A percentile compares a stretch with the other conserved stretches of the same genome.
These are phyloP conservation scores for Magnaporthiopsis rhizophila DNA, from an alignment of 2,329 filamentous ascomycete species.

Conservation along the genomic window DNA sequence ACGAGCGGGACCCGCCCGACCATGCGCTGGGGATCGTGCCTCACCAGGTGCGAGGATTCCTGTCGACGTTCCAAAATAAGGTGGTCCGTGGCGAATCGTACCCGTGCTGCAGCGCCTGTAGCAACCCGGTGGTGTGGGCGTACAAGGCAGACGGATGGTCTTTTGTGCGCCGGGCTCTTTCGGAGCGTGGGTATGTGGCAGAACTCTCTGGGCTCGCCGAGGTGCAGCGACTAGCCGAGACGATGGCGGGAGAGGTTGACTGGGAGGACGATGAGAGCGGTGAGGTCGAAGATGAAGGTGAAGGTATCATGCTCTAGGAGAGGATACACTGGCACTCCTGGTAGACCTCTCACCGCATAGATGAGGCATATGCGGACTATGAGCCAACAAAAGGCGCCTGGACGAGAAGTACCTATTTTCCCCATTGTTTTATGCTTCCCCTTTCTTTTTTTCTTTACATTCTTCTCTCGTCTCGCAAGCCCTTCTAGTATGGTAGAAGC, in stretches of 20 bases:
- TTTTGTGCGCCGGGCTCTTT: slow-evolving; percentile 67
- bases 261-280: slow-evolving; percentile 53
- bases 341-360: background rate
- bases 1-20: slow-evolving; percentile 47
- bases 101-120: slow-evolving; percentile 75
- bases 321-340: background rate
- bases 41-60: slow-evolving; percentile 72
- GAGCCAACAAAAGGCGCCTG: background rate
- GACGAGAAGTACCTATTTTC: background rate
- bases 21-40: slow-evolving; percentile 64
- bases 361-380: background rate
- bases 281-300: slow-evolving; percentile 37
- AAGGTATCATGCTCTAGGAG: slow-evolving; percentile 41
- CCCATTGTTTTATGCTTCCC: background rate
- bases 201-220: slow-evolving; percentile 69
- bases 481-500: background rate
- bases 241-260: slow-evolving; percentile 44
- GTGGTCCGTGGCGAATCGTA: slow-evolving; percentile 68
- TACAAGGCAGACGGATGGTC: slow-evolving; percentile 65
- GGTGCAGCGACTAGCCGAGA: slow-evolving; percentile 54
- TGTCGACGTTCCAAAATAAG: slow-evolving; percentile 66
- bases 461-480: background rate
- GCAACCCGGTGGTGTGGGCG: slow-evolving; percentile 56
- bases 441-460: background rate
- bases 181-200: slow-evolving; percentile 69